Evolutionary conservation across 306 rosid species (phyloP), one percentile per base, ranked within the genome.

Genomic region (Dalbergia cochinchinensis): DNA sequence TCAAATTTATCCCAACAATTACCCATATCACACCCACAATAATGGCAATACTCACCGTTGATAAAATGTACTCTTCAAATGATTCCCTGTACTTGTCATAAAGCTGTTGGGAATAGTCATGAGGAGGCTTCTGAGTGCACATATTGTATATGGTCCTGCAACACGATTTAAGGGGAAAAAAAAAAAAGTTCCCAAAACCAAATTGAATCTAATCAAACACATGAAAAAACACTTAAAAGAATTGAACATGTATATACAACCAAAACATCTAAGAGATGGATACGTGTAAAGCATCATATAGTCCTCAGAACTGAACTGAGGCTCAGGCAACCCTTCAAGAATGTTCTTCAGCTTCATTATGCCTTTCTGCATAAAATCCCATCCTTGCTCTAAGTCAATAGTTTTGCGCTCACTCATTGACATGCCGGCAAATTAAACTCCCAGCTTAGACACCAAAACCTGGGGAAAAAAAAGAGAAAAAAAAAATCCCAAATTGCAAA

Each of bases 121-220:
- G 87, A 14, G 97, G 97, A 53, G 92, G 90, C 87, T 91, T 91
- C 22, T 91, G 97, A 5, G 97, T 91, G 71, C 97, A 91, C 97
- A 91, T 91, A 62, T 89, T 89, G 37, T 89, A 91, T 82, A 91
- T 89, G 54, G 94, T 89, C 81, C 97, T 91, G 85, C 81, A 74
- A 77, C 15, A 34, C 11, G 55, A 83, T 51, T 78, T 47, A 84
- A 83, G 82, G 82, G 82, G 82, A 85, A 81, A 76, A 51, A 16
- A 51, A 16, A 5, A 65, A 26, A 26, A 2, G 60, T 15, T 16
- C 22, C 9, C 8, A 63, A 55, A 64, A 45, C 15, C 6, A 64
- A 31, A 67, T 16, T 5, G 7, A 5, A 42, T 50, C 12, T 2
- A 39, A 68, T 14, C 8, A 35, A 13, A 80, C 66, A 41, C 51